Evolutionary conservation across 2,329 filamentous ascomycete species (phyloP), one percentile per base, ranked within the genome.

Genomic region (Fusarium secorum): DNA sequence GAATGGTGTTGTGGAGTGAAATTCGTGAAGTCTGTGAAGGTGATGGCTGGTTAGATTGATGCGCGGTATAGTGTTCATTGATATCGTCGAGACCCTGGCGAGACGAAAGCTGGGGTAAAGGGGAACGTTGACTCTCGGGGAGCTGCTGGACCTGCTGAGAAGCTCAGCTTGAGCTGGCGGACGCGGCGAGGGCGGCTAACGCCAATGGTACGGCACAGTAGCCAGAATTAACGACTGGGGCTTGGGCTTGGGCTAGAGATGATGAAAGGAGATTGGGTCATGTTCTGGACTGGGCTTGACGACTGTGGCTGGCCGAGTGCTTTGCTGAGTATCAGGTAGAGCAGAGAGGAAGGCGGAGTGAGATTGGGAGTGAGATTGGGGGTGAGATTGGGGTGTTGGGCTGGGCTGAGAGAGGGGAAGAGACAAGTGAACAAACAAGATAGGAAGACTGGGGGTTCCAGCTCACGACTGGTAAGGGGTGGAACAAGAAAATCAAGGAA

Each of bases 81-180:
- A 78, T 74, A 64, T 82, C 83, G 74, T 83, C 82, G 70, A 83
- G 79, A 66, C 81, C 81, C 75, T 84, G 84, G 52, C 83, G 79
- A 44, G 84, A 83, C 45, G 85, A 86, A 45, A 81, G 79, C 70
- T 84, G 74, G 58, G 78, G 78, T 66, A 79, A 78, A 45, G 82
- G 81, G 52, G 81, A 70, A 38, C 41, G 66, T 63, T 60, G 56
- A 28, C 56, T 67, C 35, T 70, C 67, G 68, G 82, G 81, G 44
- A 79, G 79, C 63, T 72, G 74, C 70, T 77, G 74, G 46, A 70
- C 66, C 67, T 73, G 70, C 38, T 72, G 52, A 58, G 66, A 64
- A 71, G 69, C 62, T 75, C 64, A 70, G 68, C 68, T 64, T 64
- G 67, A 67, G 68, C 68, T 60, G 59, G 52, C 38, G 53, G 56